Evolutionary conservation across 345 rosid species (phyloP), one percentile per base, ranked within the genome.

Genomic region (Eucalyptus microcorys): DNA sequence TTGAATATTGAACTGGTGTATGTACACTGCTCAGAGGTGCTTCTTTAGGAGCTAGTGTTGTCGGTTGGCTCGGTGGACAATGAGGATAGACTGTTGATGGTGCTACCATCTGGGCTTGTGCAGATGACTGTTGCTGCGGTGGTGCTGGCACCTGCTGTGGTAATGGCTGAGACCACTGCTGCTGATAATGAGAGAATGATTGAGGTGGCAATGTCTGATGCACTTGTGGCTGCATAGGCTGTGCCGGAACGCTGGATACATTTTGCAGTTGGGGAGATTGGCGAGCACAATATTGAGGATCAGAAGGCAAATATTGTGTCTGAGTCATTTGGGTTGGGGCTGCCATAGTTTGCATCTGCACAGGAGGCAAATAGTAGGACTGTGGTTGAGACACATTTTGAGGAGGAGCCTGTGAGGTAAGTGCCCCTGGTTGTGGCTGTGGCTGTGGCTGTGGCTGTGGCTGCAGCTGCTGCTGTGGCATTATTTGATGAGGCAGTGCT

Each of bases 401-500:
- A 3, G 93, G 93, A 10, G 93, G 92, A 85, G 91, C 88, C 89
- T 94, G 97, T 34, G 94, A 34, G 3, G 90, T 93, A 34, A 92
- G 93, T 11, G 91, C 90, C 91, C 91, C 93, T 40, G 91, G 87
- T 59, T 91, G 96, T 88, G 95, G 99, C 87, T 93, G 98, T 40
- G 27, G 83, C 83, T 71, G 81, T 0, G 14, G 90, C 90, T 91
- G 93, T 27, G 91, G 87, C 84, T 91, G 96, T 88, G 94, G 99
- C 87, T 93, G 98, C 49, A 10, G 80, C 80, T 68, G 81, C 7
- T 5, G 80, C 80, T 34, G 81, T 12, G 84, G 93, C 49, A 94
- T 87, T 64, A 97, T 90, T 90, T 97, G 99, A 90, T 94, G 98
- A 30, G 99, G 98, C 55, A 98, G 91, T 89, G 97, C 98, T 84